Base-by-base conservation (phyloP, 78 protist species). In the Mastigamoeba balamuthi region DNA sequence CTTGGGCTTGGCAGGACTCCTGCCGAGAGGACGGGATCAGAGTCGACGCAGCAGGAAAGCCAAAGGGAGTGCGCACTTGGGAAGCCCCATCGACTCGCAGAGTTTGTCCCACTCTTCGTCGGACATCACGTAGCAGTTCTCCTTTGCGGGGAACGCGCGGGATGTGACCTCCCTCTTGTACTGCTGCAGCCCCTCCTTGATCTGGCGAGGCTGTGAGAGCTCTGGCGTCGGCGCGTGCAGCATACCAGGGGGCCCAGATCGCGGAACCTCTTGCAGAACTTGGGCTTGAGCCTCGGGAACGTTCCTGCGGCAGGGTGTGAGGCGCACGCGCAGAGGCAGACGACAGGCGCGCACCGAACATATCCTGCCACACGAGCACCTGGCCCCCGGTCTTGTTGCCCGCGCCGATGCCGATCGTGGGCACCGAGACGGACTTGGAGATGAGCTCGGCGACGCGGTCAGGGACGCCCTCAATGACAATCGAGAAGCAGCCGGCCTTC, bases 341-440 rank as follows among this genome's bases (percentile, higher is more conserved):
- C n/a, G n/a, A n/a, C n/a, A n/a, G n/a, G n/a, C n/a, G n/a, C n/a
- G n/a, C n/a, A n/a, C 98, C 98, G 7, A 94, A 48, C 81, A 92
- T 58, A 41, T 94, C 98, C 72, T 84, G 91, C 40, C 63, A 77
- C 41, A 94, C 96, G 33, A 94, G 77, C 58, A 94, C 95, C 65
- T 94, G 98, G 10, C 95, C 95, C 36, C 86, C 36, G 8, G 92
- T 84, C 41, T 83, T 79, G 3, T 30, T 10, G 1, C 98, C 98
- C 1, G 95, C 95, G 48, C 98, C 98, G 36, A 94, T 94, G 35
- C 98, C 98, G 40, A 92, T 91, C 35, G 96, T 92, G 6, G 98
- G 98, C 7, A 94, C 68, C 0, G 3, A 1, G 9, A 94, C 28
- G 1, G 6, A 30, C 43, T 77, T 30, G 9, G 98, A 88, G 33